These are phyloP conservation scores for Gossypium bickii DNA, from an alignment of 345 rosid genomes.

Conservation along the genomic window DNA sequence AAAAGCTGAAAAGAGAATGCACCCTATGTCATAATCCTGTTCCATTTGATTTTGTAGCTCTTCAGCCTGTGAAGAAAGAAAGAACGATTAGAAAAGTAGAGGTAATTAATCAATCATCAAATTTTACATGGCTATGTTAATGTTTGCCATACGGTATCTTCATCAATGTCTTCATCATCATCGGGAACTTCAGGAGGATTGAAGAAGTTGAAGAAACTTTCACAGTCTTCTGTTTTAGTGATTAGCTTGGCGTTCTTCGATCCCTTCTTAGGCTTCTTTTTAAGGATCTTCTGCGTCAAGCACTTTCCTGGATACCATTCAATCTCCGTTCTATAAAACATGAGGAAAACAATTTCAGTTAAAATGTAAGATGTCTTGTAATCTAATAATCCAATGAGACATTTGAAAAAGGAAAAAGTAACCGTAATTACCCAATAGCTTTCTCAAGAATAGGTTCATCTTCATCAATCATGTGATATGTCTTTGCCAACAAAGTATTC, in stretches of 20 bases:
- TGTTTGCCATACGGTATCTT: conserved; percentile 51
- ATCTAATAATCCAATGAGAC: neutral
- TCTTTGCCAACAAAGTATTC: conserved; percentile 78
- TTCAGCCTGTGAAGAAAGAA: conserved; percentile 57
- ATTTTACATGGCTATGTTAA: neutral
- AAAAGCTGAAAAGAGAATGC: conserved; percentile 17
- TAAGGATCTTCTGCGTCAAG: conserved; percentile 78
- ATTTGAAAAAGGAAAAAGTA: neutral
- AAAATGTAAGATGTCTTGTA: neutral
- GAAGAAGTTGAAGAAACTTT: conserved; percentile 93
- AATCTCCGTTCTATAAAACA: conserved; percentile 57
- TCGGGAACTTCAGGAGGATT: conserved; percentile 96
- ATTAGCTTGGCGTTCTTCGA: conserved; percentile 79
- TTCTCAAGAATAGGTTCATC: conserved; percentile 94
- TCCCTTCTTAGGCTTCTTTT: conserved; percentile 97
- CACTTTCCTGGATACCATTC: conserved; percentile 94
- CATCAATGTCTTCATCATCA: conserved; percentile 80
- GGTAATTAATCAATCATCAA: neutral
- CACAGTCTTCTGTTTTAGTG: conserved; percentile 81
- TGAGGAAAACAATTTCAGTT: neutral
- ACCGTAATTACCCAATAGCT: conserved; percentile 72
- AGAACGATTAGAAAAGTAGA: conserved; percentile 1
- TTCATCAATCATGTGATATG: conserved; percentile 97
- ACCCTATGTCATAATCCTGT: conserved; percentile 96
- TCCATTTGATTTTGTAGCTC: conserved; percentile 96